Evolutionary conservation across 164 flowering plant species (phyloP), one percentile per base, ranked within the genome.

Genomic region (Vitis rotundifolia): DNA sequence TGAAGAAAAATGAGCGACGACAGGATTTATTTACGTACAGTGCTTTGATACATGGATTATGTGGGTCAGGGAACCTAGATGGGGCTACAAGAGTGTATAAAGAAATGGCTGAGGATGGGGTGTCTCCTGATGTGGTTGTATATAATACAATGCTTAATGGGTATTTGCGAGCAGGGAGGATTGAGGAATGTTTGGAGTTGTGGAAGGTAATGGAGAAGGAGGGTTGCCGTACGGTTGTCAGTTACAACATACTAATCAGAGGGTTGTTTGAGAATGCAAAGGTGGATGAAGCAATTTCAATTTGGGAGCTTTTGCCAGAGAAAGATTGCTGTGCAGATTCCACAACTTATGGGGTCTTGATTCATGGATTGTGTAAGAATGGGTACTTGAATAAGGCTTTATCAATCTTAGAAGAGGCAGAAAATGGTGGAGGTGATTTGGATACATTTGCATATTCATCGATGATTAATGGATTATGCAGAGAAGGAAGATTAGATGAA

Each of bases 281-380:
- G 71, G 87, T 86, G 70, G 91, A 83, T 22, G 87, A 90, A 68
- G 97, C 92, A 13, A 69, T 88, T 74, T 75, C 75, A 1, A 54
- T 81, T 1, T 92, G 94, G 96, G 85, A 85, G 70, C 66, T 68
- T 16, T 64, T 89, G 82, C 70, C 63, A 4, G 81, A 79, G 64
- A 79, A 64, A 67, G 78, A 79, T 26, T 69, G 69, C 50, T 13
- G 47, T 68, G 85, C 91, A n/a, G 92, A 91, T 77, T 71, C 94
- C 19, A 83, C 71, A 19, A 88, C 92, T 64, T 88, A 79, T 71
- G 97, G 94, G 14, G 74, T 85, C 59, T 56, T 93, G 63, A 78
- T 95, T 75, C 87, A 92, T 70, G 98, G 98, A 2, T 77, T 93
- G 55, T 94, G 99, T 75, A 79, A 80, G 73, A 89, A 84, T 63